Evolutionary conservation across 495 filamentous ascomycete species (phyloP).

Genomic region (Neurospora tetraspora): DNA sequence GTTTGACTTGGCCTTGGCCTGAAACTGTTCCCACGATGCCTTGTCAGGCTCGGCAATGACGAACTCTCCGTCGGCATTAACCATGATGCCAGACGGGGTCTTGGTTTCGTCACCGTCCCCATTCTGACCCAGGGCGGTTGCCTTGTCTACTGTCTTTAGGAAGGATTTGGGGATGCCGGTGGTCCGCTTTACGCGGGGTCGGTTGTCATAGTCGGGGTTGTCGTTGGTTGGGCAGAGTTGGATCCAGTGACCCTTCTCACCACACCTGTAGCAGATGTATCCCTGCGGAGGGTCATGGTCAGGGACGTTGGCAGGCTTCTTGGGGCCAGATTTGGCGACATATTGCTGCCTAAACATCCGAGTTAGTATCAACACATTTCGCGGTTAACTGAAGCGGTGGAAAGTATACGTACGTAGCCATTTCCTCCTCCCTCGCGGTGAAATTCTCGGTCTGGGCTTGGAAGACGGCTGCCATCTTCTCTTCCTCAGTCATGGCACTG

Average conservation of each 20-base stretch:
- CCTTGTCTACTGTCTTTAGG: constrained; percentile 87
- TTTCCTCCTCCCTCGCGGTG: constrained; percentile 77
- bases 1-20: constrained; percentile 81
- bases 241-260: constrained; percentile 98
- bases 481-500: constrained; percentile 74
- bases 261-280: constrained; percentile 96
- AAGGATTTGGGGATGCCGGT: constrained; percentile 93
- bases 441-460: constrained; percentile 77
- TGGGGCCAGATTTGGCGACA: constrained; percentile 39
- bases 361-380: constrained; percentile 27
- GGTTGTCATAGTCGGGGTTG: constrained; percentile 87
- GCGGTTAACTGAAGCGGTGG: background rate
- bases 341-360: constrained; percentile 36
- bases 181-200: constrained; percentile 83
- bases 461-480: constrained; percentile 83
- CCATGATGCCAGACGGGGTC: constrained; percentile 80
- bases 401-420: constrained; percentile 69
- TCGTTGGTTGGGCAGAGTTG: constrained; percentile 95
- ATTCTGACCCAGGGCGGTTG: constrained; percentile 60
- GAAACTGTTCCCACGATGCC: constrained; percentile 90
- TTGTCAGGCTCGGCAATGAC: constrained; percentile 92
- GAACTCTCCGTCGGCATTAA: constrained; percentile 93
- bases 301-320: constrained; percentile 66
- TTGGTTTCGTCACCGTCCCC: constrained; percentile 64
- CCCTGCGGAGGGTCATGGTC: constrained; percentile 84